phyloP scores from a whole-genome alignment of 1,284 basidiomycete species.

The Gomphus bonarii region DNA sequence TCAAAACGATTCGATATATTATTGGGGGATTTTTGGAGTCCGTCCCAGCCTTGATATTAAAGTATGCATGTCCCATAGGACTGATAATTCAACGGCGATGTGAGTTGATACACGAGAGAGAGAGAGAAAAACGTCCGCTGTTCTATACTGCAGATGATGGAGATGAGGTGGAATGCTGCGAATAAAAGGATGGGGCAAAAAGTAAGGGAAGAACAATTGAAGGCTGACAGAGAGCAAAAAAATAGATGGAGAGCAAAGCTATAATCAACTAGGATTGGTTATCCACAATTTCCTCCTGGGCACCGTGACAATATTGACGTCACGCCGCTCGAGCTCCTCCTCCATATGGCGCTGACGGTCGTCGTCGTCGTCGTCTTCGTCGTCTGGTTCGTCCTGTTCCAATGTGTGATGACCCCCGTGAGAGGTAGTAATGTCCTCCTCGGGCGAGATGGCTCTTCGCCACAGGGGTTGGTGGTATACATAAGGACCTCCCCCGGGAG shows the following conservation, averaged over 20 bases:
- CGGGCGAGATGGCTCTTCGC: conserved; percentile 32
- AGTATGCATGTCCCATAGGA: not conserved
- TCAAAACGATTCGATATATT: not conserved
- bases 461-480: conserved; percentile 50
- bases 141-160: not conserved
- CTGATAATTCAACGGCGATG: not conserved
- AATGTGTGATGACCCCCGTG: conserved; percentile 30
- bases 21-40: not conserved
- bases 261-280: conserved; percentile 31
- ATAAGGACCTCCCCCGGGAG: conserved; percentile 42
- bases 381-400: conserved; percentile 33
- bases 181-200: not conserved
- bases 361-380: conserved; percentile 64
- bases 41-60: not conserved
- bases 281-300: conserved; percentile 65
- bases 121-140: conserved; percentile 1
- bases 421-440: conserved; percentile 31
- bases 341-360: conserved; percentile 62
- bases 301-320: conserved; percentile 72
- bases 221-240: not conserved
- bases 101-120: not conserved
- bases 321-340: conserved; percentile 66
- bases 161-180: not conserved
- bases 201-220: not conserved
- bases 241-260: conserved; percentile 3